Evolutionary conservation across 2,329 filamentous ascomycete species (phyloP).

Genomic region (Meredithiella fracta): DNA sequence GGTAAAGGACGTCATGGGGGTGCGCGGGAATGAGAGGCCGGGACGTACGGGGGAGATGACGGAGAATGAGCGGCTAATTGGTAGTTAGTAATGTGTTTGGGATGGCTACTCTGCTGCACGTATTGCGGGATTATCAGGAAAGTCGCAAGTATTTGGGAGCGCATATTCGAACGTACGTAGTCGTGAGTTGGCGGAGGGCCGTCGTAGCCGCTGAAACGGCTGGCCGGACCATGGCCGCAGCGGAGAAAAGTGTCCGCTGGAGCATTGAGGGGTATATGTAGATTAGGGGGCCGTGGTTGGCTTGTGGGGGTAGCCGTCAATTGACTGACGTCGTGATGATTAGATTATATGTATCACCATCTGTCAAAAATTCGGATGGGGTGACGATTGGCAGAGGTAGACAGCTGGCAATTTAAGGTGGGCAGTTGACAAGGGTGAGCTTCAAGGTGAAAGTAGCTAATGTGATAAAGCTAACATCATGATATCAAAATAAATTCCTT

Average conservation of each 20-base stretch:
- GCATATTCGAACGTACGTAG: constrained; percentile 6
- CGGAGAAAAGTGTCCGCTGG: constrained; percentile 8
- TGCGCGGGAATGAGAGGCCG: constrained; percentile 7
- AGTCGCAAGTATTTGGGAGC: background rate
- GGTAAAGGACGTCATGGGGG: constrained; percentile 9
- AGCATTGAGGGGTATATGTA: background rate
- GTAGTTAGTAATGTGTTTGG: background rate
- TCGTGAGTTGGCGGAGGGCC: constrained; percentile 7
- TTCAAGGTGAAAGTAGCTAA: too few relatives aligned
- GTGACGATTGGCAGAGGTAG: background rate
- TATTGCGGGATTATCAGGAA: background rate
- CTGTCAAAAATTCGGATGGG: constrained; percentile 13
- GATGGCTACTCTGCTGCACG: background rate
- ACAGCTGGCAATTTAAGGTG: constrained; percentile 2
- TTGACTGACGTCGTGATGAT: background rate
- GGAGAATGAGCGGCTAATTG: constrained; percentile 8
- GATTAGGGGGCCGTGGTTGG: too few relatives aligned
- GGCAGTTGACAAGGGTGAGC: background rate
- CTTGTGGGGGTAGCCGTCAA: background rate
- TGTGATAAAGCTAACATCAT: too few relatives aligned
- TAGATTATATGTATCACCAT: background rate
- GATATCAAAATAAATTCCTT: too few relatives aligned
- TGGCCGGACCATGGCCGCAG: constrained; percentile 5
- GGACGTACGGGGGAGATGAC: constrained; percentile 11
- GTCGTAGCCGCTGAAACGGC: constrained; percentile 1